These are phyloP conservation scores for Mortierella claussenii DNA, from an alignment of 192 early-diverging fungal genomes.

Conservation along the genomic window DNA sequence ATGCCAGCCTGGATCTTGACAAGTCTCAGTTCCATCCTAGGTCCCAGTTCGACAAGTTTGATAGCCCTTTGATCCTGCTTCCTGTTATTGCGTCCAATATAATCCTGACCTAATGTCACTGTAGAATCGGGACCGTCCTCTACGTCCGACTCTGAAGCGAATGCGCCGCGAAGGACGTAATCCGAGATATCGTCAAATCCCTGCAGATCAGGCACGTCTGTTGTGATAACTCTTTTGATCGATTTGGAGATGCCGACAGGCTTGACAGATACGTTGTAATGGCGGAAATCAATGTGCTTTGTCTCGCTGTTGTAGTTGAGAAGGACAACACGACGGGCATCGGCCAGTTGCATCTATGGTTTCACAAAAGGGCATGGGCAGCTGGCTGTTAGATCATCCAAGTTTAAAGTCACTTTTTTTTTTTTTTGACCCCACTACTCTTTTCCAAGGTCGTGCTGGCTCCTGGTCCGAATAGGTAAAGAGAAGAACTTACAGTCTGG, in stretches of 20 bases:
- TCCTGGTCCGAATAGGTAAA: neutral
- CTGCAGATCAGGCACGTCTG: conserved; percentile 80
- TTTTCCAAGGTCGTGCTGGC: neutral
- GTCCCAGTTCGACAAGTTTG: conserved; percentile 88
- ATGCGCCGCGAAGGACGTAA: conserved; percentile 77
- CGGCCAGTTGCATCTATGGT: conserved; percentile 85
- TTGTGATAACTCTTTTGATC: conserved; percentile 85
- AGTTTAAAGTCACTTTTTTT: neutral
- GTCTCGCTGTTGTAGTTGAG: conserved; percentile 91
- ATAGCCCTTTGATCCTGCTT: conserved; percentile 87
- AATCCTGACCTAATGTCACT: conserved; percentile 86
- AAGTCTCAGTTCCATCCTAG: conserved; percentile 86
- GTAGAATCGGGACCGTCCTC: conserved; percentile 92
- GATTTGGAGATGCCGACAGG: conserved; percentile 90
- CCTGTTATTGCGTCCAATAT: conserved; percentile 78
- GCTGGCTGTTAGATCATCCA: neutral
- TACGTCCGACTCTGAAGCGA: conserved; percentile 88
- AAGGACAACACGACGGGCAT: conserved; percentile 91
- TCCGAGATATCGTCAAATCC: conserved; percentile 92
- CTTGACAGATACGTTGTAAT: conserved; percentile 91
- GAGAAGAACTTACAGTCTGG: conserved; percentile 69
- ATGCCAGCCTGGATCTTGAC: conserved; percentile 91
- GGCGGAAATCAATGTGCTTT: conserved; percentile 89
- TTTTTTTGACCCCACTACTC: no score
- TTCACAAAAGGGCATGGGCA: neutral